Percentiles rank a stretch among this genome's conserved stretches.
phyloP scores from a whole-genome alignment of 345 rosid genomes.

The Eucalyptus polyanthemos region DNA sequence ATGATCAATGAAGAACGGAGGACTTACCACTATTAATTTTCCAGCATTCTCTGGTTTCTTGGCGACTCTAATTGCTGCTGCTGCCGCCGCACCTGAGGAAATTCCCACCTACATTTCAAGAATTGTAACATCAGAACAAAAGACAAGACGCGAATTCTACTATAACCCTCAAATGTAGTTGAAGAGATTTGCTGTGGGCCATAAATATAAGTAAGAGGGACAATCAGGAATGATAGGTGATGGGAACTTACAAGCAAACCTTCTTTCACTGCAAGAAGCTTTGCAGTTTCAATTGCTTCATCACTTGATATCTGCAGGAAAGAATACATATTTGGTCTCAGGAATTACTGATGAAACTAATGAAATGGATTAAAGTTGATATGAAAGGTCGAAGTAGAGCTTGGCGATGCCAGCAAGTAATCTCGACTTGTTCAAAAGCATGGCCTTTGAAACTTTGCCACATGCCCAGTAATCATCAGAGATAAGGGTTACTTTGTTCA shows the following conservation, averaged over 20 bases:
- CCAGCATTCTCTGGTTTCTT: constrained; percentile 82
- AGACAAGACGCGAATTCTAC: not conserved
- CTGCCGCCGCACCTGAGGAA: constrained; percentile 84
- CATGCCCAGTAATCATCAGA: not conserved
- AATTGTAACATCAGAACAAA: not conserved
- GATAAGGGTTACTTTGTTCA: not conserved
- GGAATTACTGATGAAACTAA: not conserved
- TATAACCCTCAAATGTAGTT: not conserved
- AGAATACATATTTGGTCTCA: not conserved
- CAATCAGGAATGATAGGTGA: not conserved
- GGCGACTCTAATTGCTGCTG: constrained; percentile 72
- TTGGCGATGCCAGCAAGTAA: not conserved
- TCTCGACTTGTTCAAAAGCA: not conserved
- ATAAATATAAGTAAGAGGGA: not conserved
- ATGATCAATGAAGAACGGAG: not conserved
- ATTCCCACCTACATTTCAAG: constrained; percentile 60
- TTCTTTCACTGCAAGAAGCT: constrained; percentile 67
- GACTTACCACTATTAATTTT: constrained; percentile 76
- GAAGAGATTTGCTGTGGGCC: not conserved
- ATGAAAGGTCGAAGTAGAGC: not conserved
- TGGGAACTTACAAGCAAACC: constrained; percentile 62
- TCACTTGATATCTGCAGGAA: constrained; percentile 50
- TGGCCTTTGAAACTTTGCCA: not conserved
- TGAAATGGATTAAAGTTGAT: not conserved
- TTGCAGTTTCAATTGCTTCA: constrained; percentile 81